These are phyloP conservation scores for Geotrichum fermentans DNA, from an alignment of 1,139 yeast genomes.

Conservation along the genomic window DNA sequence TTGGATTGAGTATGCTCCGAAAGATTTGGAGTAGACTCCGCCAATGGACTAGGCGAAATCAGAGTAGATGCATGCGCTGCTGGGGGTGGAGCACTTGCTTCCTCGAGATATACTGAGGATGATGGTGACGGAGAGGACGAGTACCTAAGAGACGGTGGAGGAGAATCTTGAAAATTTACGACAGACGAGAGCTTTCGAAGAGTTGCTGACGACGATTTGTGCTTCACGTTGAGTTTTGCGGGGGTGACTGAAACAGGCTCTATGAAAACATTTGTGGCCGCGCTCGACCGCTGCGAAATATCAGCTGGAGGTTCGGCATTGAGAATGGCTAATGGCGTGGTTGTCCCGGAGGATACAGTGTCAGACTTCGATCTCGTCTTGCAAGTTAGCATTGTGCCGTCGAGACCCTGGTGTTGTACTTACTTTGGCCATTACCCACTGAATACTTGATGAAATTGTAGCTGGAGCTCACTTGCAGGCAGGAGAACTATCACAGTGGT, in stretches of 20 bases:
- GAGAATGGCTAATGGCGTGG: background rate
- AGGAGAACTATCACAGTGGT: too few relatives aligned
- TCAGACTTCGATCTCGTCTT: background rate
- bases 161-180: background rate
- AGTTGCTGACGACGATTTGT: background rate
- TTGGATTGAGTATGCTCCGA: too few relatives aligned
- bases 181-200: constrained; percentile 7
- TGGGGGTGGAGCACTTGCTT: background rate
- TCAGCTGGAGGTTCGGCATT: background rate
- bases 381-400: background rate
- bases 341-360: background rate
- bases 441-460: too few relatives aligned
- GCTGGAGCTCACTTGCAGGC: too few relatives aligned
- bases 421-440: constrained; percentile 3
- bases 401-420: background rate
- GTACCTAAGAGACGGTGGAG: constrained; percentile 1
- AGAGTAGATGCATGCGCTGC: too few relatives aligned
- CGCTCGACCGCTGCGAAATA: background rate
- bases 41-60: too few relatives aligned
- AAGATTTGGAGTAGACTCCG: too few relatives aligned
- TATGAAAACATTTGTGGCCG: background rate
- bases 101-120: background rate
- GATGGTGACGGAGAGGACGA: constrained; percentile 2
- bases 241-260: background rate
- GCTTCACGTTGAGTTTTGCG: background rate